A percentile compares a stretch with the other conserved stretches of the same genome.
phyloP scores from a whole-genome alignment of 2,329 filamentous ascomycete species.

The Fonsecaea pedrosoi region DNA sequence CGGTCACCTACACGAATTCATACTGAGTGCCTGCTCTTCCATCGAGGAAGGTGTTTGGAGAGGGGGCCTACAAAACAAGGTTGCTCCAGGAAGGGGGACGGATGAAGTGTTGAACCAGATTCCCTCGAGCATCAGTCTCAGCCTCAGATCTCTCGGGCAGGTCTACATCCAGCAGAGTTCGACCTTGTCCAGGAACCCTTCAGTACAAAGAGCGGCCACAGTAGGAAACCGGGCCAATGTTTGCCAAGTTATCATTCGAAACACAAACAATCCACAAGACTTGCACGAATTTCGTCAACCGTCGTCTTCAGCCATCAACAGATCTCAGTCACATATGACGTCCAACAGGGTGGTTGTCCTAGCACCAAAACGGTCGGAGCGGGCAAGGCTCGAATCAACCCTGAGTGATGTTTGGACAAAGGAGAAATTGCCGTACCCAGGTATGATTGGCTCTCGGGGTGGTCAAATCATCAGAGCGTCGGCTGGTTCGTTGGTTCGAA shows the following conservation, averaged over 20 bases:
- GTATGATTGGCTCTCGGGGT: slow-evolving; percentile 71
- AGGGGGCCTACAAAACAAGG: slow-evolving; percentile 63
- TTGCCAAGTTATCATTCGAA: slow-evolving; percentile 83
- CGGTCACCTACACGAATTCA: slow-evolving; percentile 79
- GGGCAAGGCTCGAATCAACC: slow-evolving; percentile 75
- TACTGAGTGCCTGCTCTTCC: slow-evolving; percentile 83
- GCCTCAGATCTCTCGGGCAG: slow-evolving; percentile 75
- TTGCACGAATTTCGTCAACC: slow-evolving; percentile 51
- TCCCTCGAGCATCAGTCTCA: slow-evolving; percentile 69
- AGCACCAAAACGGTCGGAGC: slow-evolving; percentile 74
- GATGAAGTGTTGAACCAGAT: slow-evolving; percentile 46
- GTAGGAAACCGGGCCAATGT: slow-evolving; percentile 71
- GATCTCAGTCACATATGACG: slow-evolving; percentile 81
- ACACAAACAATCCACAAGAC: slow-evolving; percentile 74
- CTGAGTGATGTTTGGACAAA: slow-evolving; percentile 84
- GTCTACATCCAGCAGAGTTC: slow-evolving; percentile 74
- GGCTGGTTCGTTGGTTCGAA: slow-evolving; percentile 86
- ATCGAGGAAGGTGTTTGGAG: slow-evolving; percentile 84
- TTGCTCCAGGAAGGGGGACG: slow-evolving; percentile 35
- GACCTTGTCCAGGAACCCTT: slow-evolving; percentile 58
- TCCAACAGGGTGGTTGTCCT: slow-evolving; percentile 72
- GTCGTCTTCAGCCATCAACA: slow-evolving; percentile 61
- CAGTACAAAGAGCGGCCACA: slow-evolving; percentile 79
- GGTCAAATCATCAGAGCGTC: slow-evolving; percentile 77
- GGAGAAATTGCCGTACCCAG: slow-evolving; percentile 79